phyloP scores from a whole-genome alignment of 192 early-diverging fungal species.

The Helicostylum pulchrum region DNA sequence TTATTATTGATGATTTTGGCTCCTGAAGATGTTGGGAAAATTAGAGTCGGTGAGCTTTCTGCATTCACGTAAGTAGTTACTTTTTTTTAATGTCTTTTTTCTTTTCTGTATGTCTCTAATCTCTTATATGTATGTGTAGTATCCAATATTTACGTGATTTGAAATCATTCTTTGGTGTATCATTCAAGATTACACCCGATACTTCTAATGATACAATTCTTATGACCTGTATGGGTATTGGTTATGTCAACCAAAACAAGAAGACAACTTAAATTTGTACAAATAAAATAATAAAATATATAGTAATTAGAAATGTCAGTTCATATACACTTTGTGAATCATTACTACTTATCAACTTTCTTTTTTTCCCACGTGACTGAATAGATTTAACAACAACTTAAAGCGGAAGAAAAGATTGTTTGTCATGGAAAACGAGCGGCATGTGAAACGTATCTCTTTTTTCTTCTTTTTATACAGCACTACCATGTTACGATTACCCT shows the following conservation, averaged over 20 bases:
- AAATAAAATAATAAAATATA: too few relatives aligned
- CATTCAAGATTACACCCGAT: conserved; percentile 84
- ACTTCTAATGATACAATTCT: conserved; percentile 49
- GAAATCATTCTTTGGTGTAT: conserved; percentile 82
- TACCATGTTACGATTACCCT: conserved; percentile 11
- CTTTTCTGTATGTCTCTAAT: neutral
- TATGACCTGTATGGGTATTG: conserved; percentile 85
- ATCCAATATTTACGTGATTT: conserved; percentile 93
- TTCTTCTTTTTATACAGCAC: neutral
- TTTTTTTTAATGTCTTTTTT: neutral
- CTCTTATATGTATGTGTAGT: conserved; percentile 33
- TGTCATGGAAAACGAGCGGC: too few relatives aligned
- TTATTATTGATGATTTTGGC: conserved; percentile 84
- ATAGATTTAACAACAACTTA: too few relatives aligned
- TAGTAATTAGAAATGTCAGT: too few relatives aligned
- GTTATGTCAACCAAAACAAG: conserved; percentile 89
- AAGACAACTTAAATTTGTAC: conserved; percentile 56
- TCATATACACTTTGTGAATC: too few relatives aligned
- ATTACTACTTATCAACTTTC: too few relatives aligned
- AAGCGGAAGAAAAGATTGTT: too few relatives aligned
- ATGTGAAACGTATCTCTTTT: neutral
- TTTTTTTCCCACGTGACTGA: too few relatives aligned
- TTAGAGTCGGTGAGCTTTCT: conserved; percentile 79
- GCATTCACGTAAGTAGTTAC: conserved; percentile 73
- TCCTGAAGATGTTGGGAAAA: conserved; percentile 91